Evolutionary conservation across 345 rosid genomes (phyloP).

Genomic region (Pistacia atlantica): DNA sequence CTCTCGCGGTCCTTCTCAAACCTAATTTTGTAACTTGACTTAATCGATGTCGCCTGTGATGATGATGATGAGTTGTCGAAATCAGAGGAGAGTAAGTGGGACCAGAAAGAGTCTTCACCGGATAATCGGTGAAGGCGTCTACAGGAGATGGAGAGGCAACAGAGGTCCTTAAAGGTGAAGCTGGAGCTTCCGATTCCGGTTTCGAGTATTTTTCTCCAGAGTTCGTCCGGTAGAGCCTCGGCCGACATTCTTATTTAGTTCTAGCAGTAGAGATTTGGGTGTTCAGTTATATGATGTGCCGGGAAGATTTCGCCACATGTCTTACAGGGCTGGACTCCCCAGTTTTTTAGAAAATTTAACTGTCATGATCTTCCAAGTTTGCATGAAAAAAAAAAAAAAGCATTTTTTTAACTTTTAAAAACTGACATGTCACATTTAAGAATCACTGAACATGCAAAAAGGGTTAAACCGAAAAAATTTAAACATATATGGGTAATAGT

Average conservation of each 20-base stretch:
- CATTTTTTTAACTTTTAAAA: no score
- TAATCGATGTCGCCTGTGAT: slow-evolving; percentile 28
- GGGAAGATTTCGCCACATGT: not conserved
- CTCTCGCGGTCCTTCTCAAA: slow-evolving; percentile 70
- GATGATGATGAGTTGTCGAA: slow-evolving; percentile 28
- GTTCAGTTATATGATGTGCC: not conserved
- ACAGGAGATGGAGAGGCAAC: slow-evolving; percentile 79
- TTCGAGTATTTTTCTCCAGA: slow-evolving; percentile 72
- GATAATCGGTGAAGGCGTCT: slow-evolving; percentile 69
- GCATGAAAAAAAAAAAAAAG: no score
- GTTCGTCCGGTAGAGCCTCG: slow-evolving; percentile 67
- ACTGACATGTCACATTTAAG: no score
- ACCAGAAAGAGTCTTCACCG: slow-evolving; percentile 69
- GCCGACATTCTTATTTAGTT: slow-evolving; percentile 24
- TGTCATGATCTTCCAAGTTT: no score
- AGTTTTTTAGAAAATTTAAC: no score
- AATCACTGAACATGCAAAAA: no score
- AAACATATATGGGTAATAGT: no score
- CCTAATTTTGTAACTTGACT: slow-evolving; percentile 59
- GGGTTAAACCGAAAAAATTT: no score
- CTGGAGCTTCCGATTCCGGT: slow-evolving; percentile 44
- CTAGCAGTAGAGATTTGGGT: no score
- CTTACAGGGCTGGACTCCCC: no score
- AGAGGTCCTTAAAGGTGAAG: slow-evolving; percentile 67
- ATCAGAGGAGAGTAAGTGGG: slow-evolving; percentile 54